These are phyloP conservation scores for Apiotrichum montevideense DNA, from an alignment of 1,284 basidiomycete genomes.

Conservation along the genomic window DNA sequence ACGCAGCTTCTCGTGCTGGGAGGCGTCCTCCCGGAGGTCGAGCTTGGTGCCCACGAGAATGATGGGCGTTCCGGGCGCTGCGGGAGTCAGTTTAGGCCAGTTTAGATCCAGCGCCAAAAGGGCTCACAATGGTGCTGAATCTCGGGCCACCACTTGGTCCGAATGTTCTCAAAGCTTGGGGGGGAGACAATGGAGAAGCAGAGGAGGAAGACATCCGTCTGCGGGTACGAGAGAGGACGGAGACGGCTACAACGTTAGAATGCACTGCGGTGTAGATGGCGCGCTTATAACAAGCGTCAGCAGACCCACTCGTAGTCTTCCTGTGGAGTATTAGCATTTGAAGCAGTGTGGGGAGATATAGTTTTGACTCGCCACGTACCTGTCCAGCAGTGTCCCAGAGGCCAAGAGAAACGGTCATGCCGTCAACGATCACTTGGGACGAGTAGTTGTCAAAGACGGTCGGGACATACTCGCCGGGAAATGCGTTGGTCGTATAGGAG, in stretches of 20 bases:
- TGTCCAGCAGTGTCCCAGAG: constrained; percentile 99
- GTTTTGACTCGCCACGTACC: constrained; percentile 15
- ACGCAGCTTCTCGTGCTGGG: constrained; percentile 82
- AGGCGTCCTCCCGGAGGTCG: constrained; percentile 90
- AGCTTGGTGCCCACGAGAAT: constrained; percentile 97
- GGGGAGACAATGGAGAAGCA: constrained; percentile 98
- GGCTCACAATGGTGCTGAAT: constrained; percentile 42
- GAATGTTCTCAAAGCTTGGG: constrained; percentile 96
- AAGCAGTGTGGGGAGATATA: not conserved
- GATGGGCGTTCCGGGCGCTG: constrained; percentile 84
- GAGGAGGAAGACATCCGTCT: constrained; percentile 98
- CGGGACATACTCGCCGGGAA: constrained; percentile 90
- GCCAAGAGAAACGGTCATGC: constrained; percentile 94
- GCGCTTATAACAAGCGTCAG: too few species aligned
- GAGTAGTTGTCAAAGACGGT: constrained; percentile 57
- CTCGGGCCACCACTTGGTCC: constrained; percentile 66
- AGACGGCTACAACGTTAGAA: constrained; percentile 63
- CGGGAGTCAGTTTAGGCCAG: constrained; percentile 72
- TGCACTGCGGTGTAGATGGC: too few species aligned
- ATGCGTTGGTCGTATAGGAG: constrained; percentile 88
- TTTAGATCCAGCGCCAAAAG: constrained; percentile 57
- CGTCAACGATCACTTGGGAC: constrained; percentile 87
- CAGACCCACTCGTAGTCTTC: constrained; percentile 62
- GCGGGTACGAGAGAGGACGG: constrained; percentile 94
- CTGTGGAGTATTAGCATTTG: not conserved